phyloP scores from a whole-genome alignment of 2,329 filamentous ascomycete species.

The Orbilia oligospora region DNA sequence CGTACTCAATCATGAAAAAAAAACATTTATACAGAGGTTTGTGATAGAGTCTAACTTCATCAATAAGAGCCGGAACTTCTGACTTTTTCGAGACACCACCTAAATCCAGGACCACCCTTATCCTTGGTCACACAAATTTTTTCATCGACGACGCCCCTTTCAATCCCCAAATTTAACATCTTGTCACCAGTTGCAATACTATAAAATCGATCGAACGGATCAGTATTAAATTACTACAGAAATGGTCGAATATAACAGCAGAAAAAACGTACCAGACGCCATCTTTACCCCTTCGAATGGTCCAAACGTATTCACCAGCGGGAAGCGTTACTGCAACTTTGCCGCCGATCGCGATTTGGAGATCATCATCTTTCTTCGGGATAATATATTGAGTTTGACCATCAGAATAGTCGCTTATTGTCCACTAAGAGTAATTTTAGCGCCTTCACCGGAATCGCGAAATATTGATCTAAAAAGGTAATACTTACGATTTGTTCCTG shows the following conservation, averaged over 20 bases:
- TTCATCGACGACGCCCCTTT: not conserved
- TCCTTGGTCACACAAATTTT: not conserved
- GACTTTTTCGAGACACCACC: conserved; percentile 5
- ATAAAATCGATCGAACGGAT: not conserved
- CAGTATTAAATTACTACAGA: not conserved
- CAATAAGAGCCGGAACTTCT: no score
- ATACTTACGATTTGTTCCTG: conserved; percentile 3
- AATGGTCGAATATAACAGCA: not conserved
- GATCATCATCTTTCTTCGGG: conserved; percentile 13
- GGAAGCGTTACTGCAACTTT: not conserved
- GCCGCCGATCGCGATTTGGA: not conserved
- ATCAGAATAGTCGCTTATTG: conserved; percentile 9
- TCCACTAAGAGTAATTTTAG: not conserved
- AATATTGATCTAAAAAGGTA: not conserved
- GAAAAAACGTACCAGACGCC: conserved; percentile 12
- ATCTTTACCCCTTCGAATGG: not conserved
- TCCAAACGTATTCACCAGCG: conserved; percentile 13
- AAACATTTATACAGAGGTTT: no score
- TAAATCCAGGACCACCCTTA: not conserved
- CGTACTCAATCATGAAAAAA: no score
- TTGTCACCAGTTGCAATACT: not conserved
- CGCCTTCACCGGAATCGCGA: no score
- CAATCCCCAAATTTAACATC: conserved; percentile 11
- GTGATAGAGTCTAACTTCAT: no score
- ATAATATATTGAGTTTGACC: conserved; percentile 3